phyloP scores from a whole-genome alignment of 257 asterid species.

The Nicotiana attenuata region DNA sequence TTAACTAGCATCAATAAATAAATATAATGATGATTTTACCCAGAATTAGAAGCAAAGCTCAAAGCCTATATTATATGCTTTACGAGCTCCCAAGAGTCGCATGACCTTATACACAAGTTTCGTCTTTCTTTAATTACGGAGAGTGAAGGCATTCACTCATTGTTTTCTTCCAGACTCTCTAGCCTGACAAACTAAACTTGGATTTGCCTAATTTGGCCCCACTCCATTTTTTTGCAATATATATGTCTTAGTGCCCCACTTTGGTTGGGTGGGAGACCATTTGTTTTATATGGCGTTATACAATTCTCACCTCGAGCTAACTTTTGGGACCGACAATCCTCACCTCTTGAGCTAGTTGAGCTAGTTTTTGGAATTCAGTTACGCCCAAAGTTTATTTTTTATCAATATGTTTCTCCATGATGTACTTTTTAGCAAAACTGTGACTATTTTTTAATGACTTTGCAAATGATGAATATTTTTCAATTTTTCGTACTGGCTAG shows the following conservation, averaged over 20 bases:
- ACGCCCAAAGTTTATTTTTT: too few species aligned
- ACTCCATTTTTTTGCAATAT: neutral
- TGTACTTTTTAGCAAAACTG: too few species aligned
- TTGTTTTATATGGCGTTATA: too few species aligned
- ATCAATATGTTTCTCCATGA: too few species aligned
- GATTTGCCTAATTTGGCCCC: neutral
- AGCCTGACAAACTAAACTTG: neutral
- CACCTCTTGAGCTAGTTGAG: too few species aligned
- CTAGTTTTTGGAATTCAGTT: too few species aligned
- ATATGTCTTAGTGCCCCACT: too few species aligned
- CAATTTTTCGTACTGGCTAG: fast-evolving
- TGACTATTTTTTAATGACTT: too few species aligned
- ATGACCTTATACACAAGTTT: neutral
- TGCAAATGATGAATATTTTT: too few species aligned
- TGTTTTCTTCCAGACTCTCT: neutral
- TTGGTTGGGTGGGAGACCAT: too few species aligned
- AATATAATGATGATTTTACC: neutral
- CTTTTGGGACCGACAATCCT: too few species aligned
- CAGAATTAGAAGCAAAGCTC: neutral
- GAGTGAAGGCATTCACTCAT: neutral
- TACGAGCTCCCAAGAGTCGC: neutral
- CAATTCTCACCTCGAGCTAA: too few species aligned
- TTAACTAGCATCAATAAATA: neutral
- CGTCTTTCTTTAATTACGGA: neutral
- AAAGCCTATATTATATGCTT: neutral